phyloP scores from a whole-genome alignment of 2,329 filamentous ascomycete species.

The Fusarium acutatum region DNA sequence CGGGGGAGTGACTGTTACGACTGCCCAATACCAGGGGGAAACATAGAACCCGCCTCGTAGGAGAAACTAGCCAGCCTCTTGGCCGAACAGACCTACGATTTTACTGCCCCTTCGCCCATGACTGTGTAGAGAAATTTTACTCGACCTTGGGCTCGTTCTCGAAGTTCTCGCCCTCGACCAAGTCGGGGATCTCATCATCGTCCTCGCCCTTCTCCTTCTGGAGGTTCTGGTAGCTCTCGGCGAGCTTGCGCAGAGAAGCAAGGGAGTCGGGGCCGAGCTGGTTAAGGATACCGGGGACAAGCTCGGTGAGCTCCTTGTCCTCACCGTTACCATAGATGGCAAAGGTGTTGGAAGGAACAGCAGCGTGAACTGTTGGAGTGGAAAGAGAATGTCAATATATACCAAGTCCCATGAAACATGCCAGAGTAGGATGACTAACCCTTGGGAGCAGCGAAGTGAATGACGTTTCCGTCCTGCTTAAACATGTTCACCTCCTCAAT shows the following conservation, averaged over 20 bases:
- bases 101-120: conserved; percentile 37
- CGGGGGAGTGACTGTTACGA: conserved; percentile 39
- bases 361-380: conserved; percentile 80
- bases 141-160: conserved; percentile 97
- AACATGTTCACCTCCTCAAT: conserved; percentile 99
- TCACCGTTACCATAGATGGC: conserved; percentile 99
- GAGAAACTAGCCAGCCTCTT: conserved; percentile 37
- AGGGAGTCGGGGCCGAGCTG: conserved; percentile 98
- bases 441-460: conserved; percentile 98
- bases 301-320: conserved; percentile 99
- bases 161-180: conserved; percentile 97
- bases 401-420: conserved; percentile 29
- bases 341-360: conserved; percentile 98
- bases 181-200: conserved; percentile 95
- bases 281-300: conserved; percentile 99
- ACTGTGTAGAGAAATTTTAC: conserved; percentile 59
- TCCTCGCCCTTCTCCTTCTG: conserved; percentile 87
- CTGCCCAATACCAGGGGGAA: conserved; percentile 36
- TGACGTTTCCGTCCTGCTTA: conserved; percentile 99
- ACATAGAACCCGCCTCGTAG: conserved; percentile 37
- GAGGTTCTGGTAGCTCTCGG: conserved; percentile 99
- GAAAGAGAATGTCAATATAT: conserved; percentile 29
- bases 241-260: conserved; percentile 95
- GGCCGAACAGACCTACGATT: conserved; percentile 38
- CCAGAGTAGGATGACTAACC: conserved; percentile 66